These are phyloP conservation scores for Periconia sp. DNA, from an alignment of 2,329 filamentous ascomycete species.

Conservation along the genomic window DNA sequence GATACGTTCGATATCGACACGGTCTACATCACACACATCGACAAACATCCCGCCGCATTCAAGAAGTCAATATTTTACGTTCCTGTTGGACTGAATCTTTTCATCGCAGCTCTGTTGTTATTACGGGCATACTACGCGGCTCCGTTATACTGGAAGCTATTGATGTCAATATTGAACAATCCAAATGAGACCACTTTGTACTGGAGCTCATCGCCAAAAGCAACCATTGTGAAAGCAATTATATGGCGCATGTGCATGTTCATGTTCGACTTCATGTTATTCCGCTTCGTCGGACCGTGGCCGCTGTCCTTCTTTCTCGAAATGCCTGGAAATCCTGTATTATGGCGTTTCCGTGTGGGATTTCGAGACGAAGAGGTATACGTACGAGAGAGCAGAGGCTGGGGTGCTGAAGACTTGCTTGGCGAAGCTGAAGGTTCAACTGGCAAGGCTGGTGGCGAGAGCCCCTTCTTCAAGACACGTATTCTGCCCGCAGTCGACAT, in stretches of 20 bases:
- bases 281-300: slow-evolving; percentile 50
- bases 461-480: slow-evolving; percentile 60
- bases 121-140: slow-evolving; percentile 69
- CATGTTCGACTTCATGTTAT: slow-evolving; percentile 68
- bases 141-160: slow-evolving; percentile 71
- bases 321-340: slow-evolving; percentile 63
- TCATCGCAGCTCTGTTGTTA: slow-evolving; percentile 64
- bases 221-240: slow-evolving; percentile 59
- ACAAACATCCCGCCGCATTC: slow-evolving; percentile 67
- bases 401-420: slow-evolving; percentile 64
- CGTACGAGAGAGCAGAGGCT: slow-evolving; percentile 73
- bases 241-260: slow-evolving; percentile 65
- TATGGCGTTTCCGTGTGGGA: slow-evolving; percentile 74
- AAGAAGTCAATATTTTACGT: slow-evolving; percentile 84
- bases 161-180: slow-evolving; percentile 66
- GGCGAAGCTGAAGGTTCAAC: slow-evolving; percentile 48
- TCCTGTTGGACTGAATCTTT: slow-evolving; percentile 73
- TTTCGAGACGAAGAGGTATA: slow-evolving; percentile 81
- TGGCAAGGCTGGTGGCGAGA: slow-evolving; percentile 54
- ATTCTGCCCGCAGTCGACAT: slow-evolving; percentile 70
- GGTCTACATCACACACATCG: slow-evolving; percentile 84
- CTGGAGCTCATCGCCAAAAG: slow-evolving; percentile 55
- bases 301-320: slow-evolving; percentile 60
- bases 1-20: slow-evolving; percentile 65
- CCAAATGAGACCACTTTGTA: slow-evolving; percentile 68